phyloP scores from a whole-genome alignment of 2,329 filamentous ascomycete species.

The Botrytis deweyae region DNA sequence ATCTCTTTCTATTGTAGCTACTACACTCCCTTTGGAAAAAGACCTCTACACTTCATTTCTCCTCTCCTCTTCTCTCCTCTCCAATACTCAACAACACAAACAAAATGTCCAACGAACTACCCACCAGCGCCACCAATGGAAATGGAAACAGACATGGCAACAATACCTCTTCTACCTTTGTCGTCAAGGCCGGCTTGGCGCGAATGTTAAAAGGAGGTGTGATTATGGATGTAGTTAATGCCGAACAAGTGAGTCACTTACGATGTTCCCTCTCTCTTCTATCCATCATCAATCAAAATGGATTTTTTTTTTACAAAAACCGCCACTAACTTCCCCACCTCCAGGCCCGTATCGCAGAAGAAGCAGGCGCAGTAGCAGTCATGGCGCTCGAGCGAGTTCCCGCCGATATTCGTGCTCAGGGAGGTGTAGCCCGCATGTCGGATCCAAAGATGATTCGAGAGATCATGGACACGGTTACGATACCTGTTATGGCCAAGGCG shows the following conservation, averaged over 20 bases:
- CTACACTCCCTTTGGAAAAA: conserved; percentile 32
- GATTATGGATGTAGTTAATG: conserved; percentile 98
- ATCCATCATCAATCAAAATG: not conserved
- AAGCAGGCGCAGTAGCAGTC: conserved; percentile 91
- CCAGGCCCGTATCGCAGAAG: conserved; percentile 91
- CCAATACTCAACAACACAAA: conserved; percentile 32
- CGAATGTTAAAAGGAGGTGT: conserved; percentile 99
- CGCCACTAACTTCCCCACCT: not conserved
- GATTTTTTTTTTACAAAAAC: not conserved
- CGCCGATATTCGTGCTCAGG: conserved; percentile 88
- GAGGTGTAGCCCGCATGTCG: conserved; percentile 95
- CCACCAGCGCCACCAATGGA: conserved; percentile 38
- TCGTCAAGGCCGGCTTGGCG: conserved; percentile 90
- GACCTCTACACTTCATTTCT: not conserved
- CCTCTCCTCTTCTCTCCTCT: not conserved
- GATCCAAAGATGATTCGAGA: conserved; percentile 92
- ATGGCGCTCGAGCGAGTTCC: conserved; percentile 98
- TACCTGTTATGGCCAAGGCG: conserved; percentile 98
- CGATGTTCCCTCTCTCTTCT: not conserved
- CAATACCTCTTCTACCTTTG: conserved; percentile 54
- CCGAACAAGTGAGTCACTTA: conserved; percentile 61
- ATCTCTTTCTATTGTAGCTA: not conserved
- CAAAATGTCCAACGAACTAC: conserved; percentile 45
- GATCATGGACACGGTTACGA: conserved; percentile 92
- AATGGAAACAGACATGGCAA: conserved; percentile 33